These are phyloP conservation scores for Calycina herbarum DNA, from an alignment of 2,329 filamentous ascomycete genomes.

Conservation along the genomic window DNA sequence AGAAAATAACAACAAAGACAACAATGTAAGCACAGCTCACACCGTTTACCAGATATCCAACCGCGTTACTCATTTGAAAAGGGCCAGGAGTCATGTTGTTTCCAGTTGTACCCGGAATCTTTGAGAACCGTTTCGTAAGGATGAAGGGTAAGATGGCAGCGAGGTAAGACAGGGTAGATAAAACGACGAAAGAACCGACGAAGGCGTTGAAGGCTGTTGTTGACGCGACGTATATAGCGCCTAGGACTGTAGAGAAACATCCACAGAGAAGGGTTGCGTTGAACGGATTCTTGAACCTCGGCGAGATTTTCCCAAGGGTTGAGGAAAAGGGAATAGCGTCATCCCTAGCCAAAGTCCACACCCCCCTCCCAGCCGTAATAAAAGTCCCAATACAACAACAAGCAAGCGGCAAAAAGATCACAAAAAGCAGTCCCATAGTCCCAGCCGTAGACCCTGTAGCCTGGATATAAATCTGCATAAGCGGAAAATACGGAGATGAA, in stretches of 20 bases:
- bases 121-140: conserved; percentile 42
- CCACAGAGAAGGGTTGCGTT: conserved; percentile 55
- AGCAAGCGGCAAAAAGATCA: conserved; percentile 55
- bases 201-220: conserved; percentile 67
- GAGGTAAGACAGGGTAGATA: conserved; percentile 58
- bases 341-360: conserved; percentile 63
- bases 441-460: conserved; percentile 53
- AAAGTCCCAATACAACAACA: conserved; percentile 55
- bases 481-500: conserved; percentile 55
- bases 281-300: conserved; percentile 50
- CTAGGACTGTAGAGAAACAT: conserved; percentile 54
- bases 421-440: conserved; percentile 51
- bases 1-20: conserved; percentile 63
- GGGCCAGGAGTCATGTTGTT: conserved; percentile 53
- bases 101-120: neutral
- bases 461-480: conserved; percentile 65
- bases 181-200: conserved; percentile 58
- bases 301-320: conserved; percentile 49
- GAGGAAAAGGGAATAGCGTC: conserved; percentile 53
- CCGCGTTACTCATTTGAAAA: conserved; percentile 52
- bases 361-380: conserved; percentile 60
- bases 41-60: conserved; percentile 53
- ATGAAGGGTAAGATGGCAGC: conserved; percentile 62
- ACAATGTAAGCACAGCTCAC: conserved; percentile 58
- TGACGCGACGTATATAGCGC: conserved; percentile 65